Evolutionary conservation across 768 basidiomycete species (phyloP), one percentile per base, ranked within the genome.

Genomic region (Sarcomyxa edulis): DNA sequence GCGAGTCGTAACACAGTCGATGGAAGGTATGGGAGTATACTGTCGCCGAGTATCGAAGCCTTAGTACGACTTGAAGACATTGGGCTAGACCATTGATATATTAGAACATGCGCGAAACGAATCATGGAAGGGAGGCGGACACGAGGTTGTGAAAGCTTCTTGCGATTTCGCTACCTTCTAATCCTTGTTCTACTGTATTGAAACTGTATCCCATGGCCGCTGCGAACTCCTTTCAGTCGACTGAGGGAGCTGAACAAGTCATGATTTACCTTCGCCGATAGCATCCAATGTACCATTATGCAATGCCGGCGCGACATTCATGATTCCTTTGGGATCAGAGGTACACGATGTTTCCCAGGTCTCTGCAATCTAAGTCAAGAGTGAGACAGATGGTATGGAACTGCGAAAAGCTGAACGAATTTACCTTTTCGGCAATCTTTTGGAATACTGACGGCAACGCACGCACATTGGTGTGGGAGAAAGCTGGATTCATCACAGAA

Each of bases 401-500:
- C n/a, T n/a, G n/a, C n/a, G n/a, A 33, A 35, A 31, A 2, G 23
- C 22, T 6, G 8, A 15, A 15, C 12, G 35, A 23, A 8, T 23
- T 18, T 22, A 44, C 47, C 44, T 39, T 45, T 9, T 16, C 28
- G 1, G 43, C 47, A 26, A 35, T 38, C 23, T 45, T 34, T 12
- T 21, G 32, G 19, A 48, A 44, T 0, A 32, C 19, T 4, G 43
- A 40, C 7, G 40, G 32, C 2, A 40, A n/a, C 7, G 30, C 39
- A n/a, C 43, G 43, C 4, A 48, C 40, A n/a, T 30, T 44, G 8
- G 23, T 37, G 6, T 43, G 34, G 10, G 47, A 44, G 9, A 48
- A 48, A 22, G 22, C 32, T 4, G 47, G 39, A 28, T 45, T 48
- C 43, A 48, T 45, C 6, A 48, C 40, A 19, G 25, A 34, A 14